These are phyloP conservation scores for Eucalyptus dawsonii DNA, from an alignment of 345 rosid genomes.

Conservation along the genomic window DNA sequence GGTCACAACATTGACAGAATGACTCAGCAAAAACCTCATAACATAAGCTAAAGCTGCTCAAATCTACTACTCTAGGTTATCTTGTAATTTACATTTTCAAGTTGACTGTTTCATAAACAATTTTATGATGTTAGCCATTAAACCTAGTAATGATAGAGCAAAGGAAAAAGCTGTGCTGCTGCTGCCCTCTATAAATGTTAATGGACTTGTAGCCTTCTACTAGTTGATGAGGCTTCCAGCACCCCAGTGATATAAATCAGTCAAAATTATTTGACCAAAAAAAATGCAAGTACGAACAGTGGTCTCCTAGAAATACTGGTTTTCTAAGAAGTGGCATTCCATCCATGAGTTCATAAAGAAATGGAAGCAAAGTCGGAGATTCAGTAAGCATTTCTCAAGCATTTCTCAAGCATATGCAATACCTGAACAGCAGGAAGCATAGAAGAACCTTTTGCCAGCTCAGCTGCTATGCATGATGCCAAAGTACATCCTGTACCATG, in stretches of 20 bases:
- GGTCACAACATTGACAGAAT: too few species aligned
- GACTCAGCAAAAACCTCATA: too few species aligned
- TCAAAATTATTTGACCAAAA: background rate
- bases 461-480: conserved; percentile 98
- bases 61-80: too few species aligned
- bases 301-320: background rate
- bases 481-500: conserved; percentile 97
- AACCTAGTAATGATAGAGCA: too few species aligned
- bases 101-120: accelerated
- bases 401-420: background rate
- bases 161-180: too few species aligned
- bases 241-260: background rate
- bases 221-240: background rate
- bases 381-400: background rate
- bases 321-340: background rate
- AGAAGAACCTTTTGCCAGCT: conserved; percentile 82
- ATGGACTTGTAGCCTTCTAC: background rate
- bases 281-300: background rate
- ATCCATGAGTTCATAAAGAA: background rate
- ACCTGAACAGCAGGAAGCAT: conserved; percentile 85
- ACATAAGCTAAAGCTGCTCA: too few species aligned
- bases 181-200: accelerated
- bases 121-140: too few species aligned
- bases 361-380: background rate
- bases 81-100: too few species aligned